Base-by-base conservation (phyloP, 495 filamentous ascomycete species). In the Glonium stellatum region DNA sequence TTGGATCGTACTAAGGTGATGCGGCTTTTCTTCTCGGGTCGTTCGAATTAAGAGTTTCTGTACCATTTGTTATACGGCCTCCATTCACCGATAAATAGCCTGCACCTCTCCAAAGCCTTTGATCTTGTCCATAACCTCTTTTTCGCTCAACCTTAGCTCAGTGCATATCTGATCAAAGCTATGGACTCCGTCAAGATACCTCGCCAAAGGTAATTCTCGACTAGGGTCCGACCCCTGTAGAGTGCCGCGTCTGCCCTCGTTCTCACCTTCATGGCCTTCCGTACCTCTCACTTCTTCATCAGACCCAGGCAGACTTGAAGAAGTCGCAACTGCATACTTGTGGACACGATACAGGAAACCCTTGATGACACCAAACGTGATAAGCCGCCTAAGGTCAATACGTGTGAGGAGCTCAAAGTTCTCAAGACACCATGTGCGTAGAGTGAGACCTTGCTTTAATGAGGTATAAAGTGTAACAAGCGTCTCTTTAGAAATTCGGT, bases 331-430 rank as follows among this genome's bases (percentile, higher is more conserved):
- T 4, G 89, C 87, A 68, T 95, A 93, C 69, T 91, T 91, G 75
- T 97, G 92, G 35, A 96, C 87, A 18, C 93, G 82, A 72, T 96
- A 96, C n/a, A 98, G 67, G 62, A 95, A 87, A 4, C 92, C 91
- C 72, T 97, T 96, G 66, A 97, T 93, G 15, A 97, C 81, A 49
- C 95, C 93, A 71, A 97, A 97, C 36, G 92, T 92, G 59, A 98
- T 87, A 59, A 98, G 87, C 27, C 95, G 84, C 1, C 93, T 81
- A 48, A 96, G 82, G 72, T 98, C 93, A 61, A 98, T 82, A 65
- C 84, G 80, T 12, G 78, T 72, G 5, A 96, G 77, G 23, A 85
- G 75, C 25, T 82, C 79, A 58, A 78, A 78, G 73, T 93, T 85
- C 41, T 84, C 79, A 19, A 84, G 77, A 62, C 88, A 84, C 88